Percentiles rank a stretch among this genome's conserved stretches.
Conservation (phyloP, 768 basidiomycete genomes). For the Hygrocybe punicea region DNA sequence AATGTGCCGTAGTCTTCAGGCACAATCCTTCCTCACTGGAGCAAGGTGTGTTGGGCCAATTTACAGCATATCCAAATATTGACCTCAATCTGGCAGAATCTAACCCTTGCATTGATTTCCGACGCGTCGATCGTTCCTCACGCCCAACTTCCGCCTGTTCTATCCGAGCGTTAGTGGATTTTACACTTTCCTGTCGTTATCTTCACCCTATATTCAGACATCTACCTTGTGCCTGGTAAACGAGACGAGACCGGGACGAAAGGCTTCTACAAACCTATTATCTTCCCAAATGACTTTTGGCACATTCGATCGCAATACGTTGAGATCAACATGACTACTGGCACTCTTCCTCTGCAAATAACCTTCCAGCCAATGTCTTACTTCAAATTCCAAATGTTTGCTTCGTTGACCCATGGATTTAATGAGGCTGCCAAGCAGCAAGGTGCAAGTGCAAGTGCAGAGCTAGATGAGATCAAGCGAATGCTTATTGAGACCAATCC, state of each 20-base stretch:
- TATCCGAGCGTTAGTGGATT: slow-evolving; percentile 55
- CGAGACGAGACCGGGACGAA: slow-evolving; percentile 64
- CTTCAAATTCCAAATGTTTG: slow-evolving; percentile 84
- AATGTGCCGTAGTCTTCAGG: slow-evolving; percentile 30
- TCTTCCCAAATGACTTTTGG: slow-evolving; percentile 97
- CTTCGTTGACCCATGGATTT: slow-evolving; percentile 82
- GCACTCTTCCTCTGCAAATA: slow-evolving; percentile 73
- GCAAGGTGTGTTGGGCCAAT: slow-evolving; percentile 47
- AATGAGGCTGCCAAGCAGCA: slow-evolving; percentile 81
- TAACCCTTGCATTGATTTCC: slow-evolving; percentile 83
- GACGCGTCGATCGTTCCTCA: slow-evolving; percentile 57
- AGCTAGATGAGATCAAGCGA: slow-evolving; percentile 93
- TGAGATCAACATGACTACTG: slow-evolving; percentile 83
- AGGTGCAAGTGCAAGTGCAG: slow-evolving; percentile 56
- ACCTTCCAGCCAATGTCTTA: slow-evolving; percentile 82
- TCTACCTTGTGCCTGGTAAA: slow-evolving; percentile 55
- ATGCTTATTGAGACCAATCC: slow-evolving; percentile 89
- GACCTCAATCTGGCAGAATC: slow-evolving; percentile 51
- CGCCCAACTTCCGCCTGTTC: slow-evolving; percentile 52
- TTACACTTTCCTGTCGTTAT: not conserved
- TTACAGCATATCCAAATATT: not conserved
- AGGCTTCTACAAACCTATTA: slow-evolving; percentile 79
- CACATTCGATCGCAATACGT: slow-evolving; percentile 74
- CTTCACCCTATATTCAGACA: slow-evolving; percentile 41
- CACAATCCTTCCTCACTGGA: slow-evolving; percentile 80